Evolutionary conservation across 2,329 filamentous ascomycete species (phyloP), one percentile per base, ranked within the genome.

Genomic region (Alternaria infectoria): DNA sequence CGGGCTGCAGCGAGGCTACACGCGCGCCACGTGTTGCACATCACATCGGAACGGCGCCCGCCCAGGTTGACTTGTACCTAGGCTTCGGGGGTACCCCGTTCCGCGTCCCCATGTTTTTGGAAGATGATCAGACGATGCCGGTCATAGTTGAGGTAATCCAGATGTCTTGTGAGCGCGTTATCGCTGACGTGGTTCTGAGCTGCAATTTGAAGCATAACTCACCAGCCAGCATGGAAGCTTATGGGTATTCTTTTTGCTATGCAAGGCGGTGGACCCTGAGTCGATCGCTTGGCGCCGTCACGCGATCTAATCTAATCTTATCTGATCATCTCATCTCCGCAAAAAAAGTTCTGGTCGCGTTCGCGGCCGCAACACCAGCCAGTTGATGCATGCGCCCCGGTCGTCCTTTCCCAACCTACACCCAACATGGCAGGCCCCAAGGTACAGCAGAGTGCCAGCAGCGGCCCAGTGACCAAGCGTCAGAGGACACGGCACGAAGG

Each of bases 401-500:
- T 25, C 30, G 36, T 25, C 36, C 57, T 46, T 52, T 21, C 45
- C 26, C n/a, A 45, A 32, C n/a, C 51, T 21, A 52, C 36, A 17
- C 13, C 46, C 9, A 67, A 44, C 40, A 87, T 87, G 85, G 82
- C 84, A 68, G 83, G 80, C 23, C 67, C 68, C 40, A 86, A 59
- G 82, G 84, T 69, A 87, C 89, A 71, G 82, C 85, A 62, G 12
- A 54, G 26, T 8, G 45, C 63, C 17, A 40, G 59, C 45, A 72
- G 72, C 67, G 76, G 75, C 49, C 91, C 89, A 57, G 81, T 91
- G 70, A 86, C 86, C 63, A 97, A 97, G 84, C 89, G 93, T 68
- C 76, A 77, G 64, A 80, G 74, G 64, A 66, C 73, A 63, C 58
- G 76, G 65, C 62, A 64, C 68, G 59, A 63, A 54, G 28, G 52